Evolutionary conservation across 2,329 filamentous ascomycete species (phyloP).

Genomic region (Lasiodiplodia sp.): DNA sequence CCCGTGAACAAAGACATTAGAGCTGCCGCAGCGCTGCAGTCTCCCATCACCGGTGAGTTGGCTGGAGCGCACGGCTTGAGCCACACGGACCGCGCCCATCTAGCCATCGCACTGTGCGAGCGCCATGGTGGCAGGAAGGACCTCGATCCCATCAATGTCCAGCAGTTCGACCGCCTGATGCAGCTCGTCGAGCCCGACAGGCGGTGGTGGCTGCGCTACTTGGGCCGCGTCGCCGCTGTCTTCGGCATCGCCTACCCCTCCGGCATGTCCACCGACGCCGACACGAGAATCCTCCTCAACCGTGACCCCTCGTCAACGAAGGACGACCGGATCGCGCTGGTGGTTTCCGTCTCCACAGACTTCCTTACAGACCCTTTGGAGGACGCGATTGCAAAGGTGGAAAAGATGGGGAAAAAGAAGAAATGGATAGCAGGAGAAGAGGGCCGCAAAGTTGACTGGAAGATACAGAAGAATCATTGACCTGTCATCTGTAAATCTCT

Average conservation of each 20-base stretch:
- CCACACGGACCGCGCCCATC: conserved; percentile 73
- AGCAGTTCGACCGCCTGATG: conserved; percentile 62
- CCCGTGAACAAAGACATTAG: conserved; percentile 47
- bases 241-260: conserved; percentile 68
- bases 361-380: conserved; percentile 42
- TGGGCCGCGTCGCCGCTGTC: conserved; percentile 66
- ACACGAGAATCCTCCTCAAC: conserved; percentile 44
- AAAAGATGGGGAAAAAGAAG: conserved; percentile 51
- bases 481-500: too few species aligned
- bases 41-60: conserved; percentile 73
- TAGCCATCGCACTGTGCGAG: conserved; percentile 75
- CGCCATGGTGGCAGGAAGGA: conserved; percentile 70
- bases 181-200: conserved; percentile 60
- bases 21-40: conserved; percentile 74
- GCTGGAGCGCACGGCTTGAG: conserved; percentile 74
- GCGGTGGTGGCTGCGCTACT: conserved; percentile 71
- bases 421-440: conserved; percentile 37
- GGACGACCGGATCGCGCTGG: conserved; percentile 34
- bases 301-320: not conserved
- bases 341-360: conserved; percentile 39
- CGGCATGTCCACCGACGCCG: conserved; percentile 48
- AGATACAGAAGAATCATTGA: not conserved
- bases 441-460: conserved; percentile 17
- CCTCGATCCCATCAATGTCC: conserved; percentile 64
- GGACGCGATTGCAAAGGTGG: conserved; percentile 41